These are phyloP conservation scores for Pseudopyricularia javanii DNA, from an alignment of 2,329 filamentous ascomycete genomes.

Conservation along the genomic window DNA sequence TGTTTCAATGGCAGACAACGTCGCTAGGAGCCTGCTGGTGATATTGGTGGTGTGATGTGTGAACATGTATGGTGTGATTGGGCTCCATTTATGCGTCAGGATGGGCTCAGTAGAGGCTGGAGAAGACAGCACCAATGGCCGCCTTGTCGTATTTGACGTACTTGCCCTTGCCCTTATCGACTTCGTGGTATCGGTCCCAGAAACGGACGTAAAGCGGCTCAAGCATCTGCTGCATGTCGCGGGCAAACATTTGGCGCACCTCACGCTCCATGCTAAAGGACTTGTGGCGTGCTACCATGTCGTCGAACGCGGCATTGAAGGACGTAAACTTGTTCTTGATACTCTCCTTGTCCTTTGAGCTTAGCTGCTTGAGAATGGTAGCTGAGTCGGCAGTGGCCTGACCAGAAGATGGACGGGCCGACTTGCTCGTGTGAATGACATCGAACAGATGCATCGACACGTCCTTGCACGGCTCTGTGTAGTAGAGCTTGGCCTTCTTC, in stretches of 20 bases:
- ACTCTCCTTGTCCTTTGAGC: constrained; percentile 84
- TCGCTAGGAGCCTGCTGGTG: background rate
- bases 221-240: constrained; percentile 81
- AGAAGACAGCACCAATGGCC: constrained; percentile 57
- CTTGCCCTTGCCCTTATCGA: constrained; percentile 96
- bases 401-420: constrained; percentile 58
- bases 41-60: background rate
- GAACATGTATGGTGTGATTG: background rate
- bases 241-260: constrained; percentile 66
- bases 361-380: constrained; percentile 70
- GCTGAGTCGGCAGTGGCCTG: constrained; percentile 62
- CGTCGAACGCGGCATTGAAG: constrained; percentile 87
- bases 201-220: constrained; percentile 92
- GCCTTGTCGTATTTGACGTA: constrained; percentile 96
- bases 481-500: constrained; percentile 72
- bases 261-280: constrained; percentile 81
- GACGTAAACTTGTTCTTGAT: constrained; percentile 93
- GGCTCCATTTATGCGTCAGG: background rate
- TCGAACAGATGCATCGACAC: constrained; percentile 76
- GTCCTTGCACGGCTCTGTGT: constrained; percentile 81
- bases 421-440: constrained; percentile 78
- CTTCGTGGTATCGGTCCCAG: constrained; percentile 93
- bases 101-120: constrained; percentile 30
- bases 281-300: constrained; percentile 74
- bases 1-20: background rate